Percentiles rank a stretch among this genome's conserved stretches.
Evolutionary conservation across 2,329 filamentous ascomycete genomes (phyloP).

Genomic region (Ambrosiella xylebori): DNA sequence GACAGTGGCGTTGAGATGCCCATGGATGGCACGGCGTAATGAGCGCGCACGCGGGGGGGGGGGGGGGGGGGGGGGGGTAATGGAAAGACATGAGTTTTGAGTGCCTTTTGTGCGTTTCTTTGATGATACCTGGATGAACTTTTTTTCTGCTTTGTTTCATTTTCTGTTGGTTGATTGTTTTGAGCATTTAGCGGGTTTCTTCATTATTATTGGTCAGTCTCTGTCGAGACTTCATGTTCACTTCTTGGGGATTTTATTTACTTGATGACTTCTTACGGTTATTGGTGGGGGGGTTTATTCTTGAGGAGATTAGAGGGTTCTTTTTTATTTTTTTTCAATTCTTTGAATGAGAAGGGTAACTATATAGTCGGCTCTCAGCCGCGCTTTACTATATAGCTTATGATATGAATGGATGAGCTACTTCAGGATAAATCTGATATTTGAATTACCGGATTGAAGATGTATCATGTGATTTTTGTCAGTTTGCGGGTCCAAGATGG

Average conservation of each 20-base stretch:
- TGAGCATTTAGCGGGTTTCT: background rate
- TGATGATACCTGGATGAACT: slow-evolving; percentile 6
- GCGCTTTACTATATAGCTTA: background rate
- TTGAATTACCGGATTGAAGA: background rate
- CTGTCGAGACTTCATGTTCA: background rate
- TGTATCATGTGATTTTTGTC: no score
- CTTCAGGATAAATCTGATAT: background rate
- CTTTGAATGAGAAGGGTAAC: background rate
- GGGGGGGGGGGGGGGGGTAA: background rate
- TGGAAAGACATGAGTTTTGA: background rate
- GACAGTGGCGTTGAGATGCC: slow-evolving; percentile 9
- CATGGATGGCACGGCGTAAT: background rate
- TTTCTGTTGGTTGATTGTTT: background rate
- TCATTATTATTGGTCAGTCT: background rate
- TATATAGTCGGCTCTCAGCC: background rate
- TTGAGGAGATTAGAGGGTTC: no score
- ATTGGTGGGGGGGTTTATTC: no score
- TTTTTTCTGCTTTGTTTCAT: slow-evolving; percentile 1
- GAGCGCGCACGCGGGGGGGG: no score
- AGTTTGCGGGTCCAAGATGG: no score
- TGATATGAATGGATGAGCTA: background rate
- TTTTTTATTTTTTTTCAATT: background rate
- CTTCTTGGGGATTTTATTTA: background rate
- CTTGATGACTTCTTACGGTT: background rate
- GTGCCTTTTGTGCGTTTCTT: slow-evolving; percentile 1